These are phyloP conservation scores for Collariella sp. DNA, from an alignment of 495 filamentous ascomycete genomes.

Conservation along the genomic window DNA sequence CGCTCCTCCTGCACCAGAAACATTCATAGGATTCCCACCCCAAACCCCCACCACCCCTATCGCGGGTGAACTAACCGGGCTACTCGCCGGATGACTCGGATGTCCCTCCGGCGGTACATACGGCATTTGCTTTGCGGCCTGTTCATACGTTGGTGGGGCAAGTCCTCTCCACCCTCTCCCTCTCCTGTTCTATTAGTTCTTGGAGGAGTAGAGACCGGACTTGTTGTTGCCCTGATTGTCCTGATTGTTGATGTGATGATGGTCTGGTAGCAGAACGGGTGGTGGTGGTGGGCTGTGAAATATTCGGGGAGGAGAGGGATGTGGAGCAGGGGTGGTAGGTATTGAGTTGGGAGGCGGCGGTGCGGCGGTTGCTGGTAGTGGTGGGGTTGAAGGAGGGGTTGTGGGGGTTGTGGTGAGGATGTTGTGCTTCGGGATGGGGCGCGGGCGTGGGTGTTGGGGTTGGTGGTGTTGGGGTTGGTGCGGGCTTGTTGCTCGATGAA, in stretches of 20 bases:
- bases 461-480: slow-evolving; percentile 1
- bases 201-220: slow-evolving; percentile 41
- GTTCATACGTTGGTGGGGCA: slow-evolving; percentile 72
- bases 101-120: slow-evolving; percentile 56
- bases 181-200: slow-evolving; percentile 33
- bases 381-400: not conserved
- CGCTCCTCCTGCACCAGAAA: not conserved
- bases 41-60: not conserved
- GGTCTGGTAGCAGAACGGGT: no score
- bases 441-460: not conserved
- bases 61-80: slow-evolving; percentile 3
- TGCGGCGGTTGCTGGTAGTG: not conserved
- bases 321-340: not conserved
- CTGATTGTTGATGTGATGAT: not conserved
- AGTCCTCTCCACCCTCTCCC: slow-evolving; percentile 40
- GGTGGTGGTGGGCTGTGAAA: slow-evolving; percentile 16
- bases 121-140: slow-evolving; percentile 55
- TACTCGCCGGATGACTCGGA: slow-evolving; percentile 46
- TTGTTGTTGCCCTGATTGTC: slow-evolving; percentile 23
- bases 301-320: not conserved
- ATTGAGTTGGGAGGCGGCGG: not conserved
- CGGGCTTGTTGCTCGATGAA: slow-evolving; percentile 48
- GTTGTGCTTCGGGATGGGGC: slow-evolving; percentile 13
- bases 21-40: not conserved
- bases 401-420: slow-evolving; percentile 3